Evolutionary conservation across 2,329 filamentous ascomycete genomes (phyloP).

Genomic region (Pseudogymnoascus sp.): DNA sequence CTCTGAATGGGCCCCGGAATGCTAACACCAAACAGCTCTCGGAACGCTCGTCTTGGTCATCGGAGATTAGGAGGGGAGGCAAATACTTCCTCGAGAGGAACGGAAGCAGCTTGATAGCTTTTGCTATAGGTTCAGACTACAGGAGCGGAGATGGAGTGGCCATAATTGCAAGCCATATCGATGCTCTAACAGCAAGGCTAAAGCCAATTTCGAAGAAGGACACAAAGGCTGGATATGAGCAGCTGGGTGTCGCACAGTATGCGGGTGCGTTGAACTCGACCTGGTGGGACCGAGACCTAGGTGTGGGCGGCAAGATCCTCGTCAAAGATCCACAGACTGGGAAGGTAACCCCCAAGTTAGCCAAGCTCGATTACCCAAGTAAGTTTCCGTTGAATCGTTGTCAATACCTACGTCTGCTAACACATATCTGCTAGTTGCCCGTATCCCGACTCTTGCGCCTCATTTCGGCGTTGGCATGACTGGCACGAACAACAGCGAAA

Average conservation of each 20-base stretch:
- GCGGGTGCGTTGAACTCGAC: conserved; percentile 80
- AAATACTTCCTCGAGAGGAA: conserved; percentile 89
- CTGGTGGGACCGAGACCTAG: conserved; percentile 95
- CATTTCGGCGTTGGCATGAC: conserved; percentile 79
- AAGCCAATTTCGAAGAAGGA: conserved; percentile 85
- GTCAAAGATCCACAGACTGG: conserved; percentile 64
- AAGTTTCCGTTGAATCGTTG: conserved; percentile 21
- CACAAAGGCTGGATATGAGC: conserved; percentile 76
- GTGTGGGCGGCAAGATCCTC: conserved; percentile 81
- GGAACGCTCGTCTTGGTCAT: conserved; percentile 69
- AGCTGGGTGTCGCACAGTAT: conserved; percentile 89
- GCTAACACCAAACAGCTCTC: conserved; percentile 48
- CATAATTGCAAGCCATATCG: conserved; percentile 86
- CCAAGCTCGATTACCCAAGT: conserved; percentile 87
- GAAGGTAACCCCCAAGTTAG: conserved; percentile 73
- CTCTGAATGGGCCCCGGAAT: background rate
- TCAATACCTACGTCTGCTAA: conserved; percentile 2
- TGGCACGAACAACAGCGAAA: conserved; percentile 71
- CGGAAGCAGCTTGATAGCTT: conserved; percentile 77
- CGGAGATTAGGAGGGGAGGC: conserved; percentile 65
- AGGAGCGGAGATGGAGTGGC: conserved; percentile 77
- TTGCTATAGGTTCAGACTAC: conserved; percentile 73
- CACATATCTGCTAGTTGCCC: conserved; percentile 50
- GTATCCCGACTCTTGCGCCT: conserved; percentile 83
- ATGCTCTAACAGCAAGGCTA: conserved; percentile 80